Percentiles rank a stretch among this genome's conserved stretches.
phyloP scores from a whole-genome alignment of 2,329 filamentous ascomycete species.

The Cryphonectria nitschkei region DNA sequence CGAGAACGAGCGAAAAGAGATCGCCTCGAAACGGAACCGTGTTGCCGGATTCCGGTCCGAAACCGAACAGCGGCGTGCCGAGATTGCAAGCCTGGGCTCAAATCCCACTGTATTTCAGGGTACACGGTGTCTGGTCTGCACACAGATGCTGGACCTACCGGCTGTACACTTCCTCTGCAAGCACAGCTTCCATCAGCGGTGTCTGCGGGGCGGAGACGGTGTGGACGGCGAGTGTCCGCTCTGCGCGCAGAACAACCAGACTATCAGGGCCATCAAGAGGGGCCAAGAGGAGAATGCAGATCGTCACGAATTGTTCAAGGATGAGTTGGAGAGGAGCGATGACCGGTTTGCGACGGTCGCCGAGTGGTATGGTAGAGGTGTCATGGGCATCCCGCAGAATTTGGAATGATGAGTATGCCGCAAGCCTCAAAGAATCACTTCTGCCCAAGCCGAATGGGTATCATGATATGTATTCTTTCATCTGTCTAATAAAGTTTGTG shows the following conservation, averaged over 20 bases:
- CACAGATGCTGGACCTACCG: slow-evolving; percentile 77
- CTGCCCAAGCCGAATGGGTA: slow-evolving; percentile 10
- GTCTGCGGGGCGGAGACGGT: slow-evolving; percentile 58
- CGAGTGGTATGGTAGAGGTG: slow-evolving; percentile 92
- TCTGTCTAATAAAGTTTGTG: slow-evolving; percentile 11
- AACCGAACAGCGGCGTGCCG: slow-evolving; percentile 76
- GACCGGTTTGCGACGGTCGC: slow-evolving; percentile 90
- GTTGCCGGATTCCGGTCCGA: slow-evolving; percentile 84
- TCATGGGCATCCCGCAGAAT: slow-evolving; percentile 66
- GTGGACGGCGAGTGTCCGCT: slow-evolving; percentile 72
- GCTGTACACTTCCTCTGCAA: slow-evolving; percentile 97
- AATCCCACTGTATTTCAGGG: slow-evolving; percentile 91
- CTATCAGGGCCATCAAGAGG: slow-evolving; percentile 82
- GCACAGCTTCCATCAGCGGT: slow-evolving; percentile 93
- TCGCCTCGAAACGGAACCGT: slow-evolving; percentile 75
- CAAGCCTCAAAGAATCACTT: background rate
- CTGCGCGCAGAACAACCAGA: slow-evolving; percentile 82
- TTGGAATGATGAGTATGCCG: slow-evolving; percentile 35
- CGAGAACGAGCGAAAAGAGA: slow-evolving; percentile 83
- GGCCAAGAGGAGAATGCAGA: slow-evolving; percentile 86
- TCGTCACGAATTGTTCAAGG: slow-evolving; percentile 86
- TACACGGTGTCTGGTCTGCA: slow-evolving; percentile 84
- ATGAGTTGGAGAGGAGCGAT: slow-evolving; percentile 74
- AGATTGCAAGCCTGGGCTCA: slow-evolving; percentile 74
- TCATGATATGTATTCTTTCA: slow-evolving; percentile 22